A percentile compares a stretch with the other conserved stretches of the same genome.
Conservation (phyloP, 768 basidiomycete species). For the Tulasnella sp. region DNA sequence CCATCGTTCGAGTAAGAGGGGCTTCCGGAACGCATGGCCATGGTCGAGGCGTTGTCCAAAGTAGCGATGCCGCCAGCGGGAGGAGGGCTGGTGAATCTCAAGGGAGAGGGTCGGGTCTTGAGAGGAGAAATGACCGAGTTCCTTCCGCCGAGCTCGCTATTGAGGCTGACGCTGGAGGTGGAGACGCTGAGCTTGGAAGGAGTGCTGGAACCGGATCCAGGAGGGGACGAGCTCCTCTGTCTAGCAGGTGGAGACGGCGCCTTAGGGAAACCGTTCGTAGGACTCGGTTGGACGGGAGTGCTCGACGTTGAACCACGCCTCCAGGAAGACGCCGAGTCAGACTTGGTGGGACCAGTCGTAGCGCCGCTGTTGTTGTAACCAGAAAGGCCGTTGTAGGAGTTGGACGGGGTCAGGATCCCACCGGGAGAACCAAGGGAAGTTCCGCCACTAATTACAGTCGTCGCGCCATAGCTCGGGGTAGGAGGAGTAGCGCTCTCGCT, state of each 20-base stretch:
- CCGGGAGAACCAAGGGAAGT: conserved; percentile 53
- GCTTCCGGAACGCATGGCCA: neutral
- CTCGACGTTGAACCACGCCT: conserved; percentile 49
- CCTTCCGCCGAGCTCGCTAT: conserved; percentile 1
- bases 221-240: conserved; percentile 68
- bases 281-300: conserved; percentile 56
- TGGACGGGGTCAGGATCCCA: conserved; percentile 13
- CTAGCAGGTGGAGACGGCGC: conserved; percentile 40
- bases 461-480: conserved; percentile 45
- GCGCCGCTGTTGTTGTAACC: conserved; percentile 20
- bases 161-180: neutral
- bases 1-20: conserved; percentile 9
- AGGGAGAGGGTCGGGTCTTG: conserved; percentile 12
- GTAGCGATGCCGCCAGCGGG: neutral
- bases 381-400: conserved; percentile 17
- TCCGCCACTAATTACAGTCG: conserved; percentile 65
- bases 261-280: conserved; percentile 43
- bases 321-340: conserved; percentile 73
- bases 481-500: conserved; percentile 36
- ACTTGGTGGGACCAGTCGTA: conserved; percentile 55
- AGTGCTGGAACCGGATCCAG: conserved; percentile 28
- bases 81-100: conserved; percentile 15
- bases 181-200: conserved; percentile 1
- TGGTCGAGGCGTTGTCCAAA: neutral
- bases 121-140: neutral